These are phyloP conservation scores for Hymenoscyphus salicellus DNA, from an alignment of 2,329 filamentous ascomycete genomes.

Conservation along the genomic window DNA sequence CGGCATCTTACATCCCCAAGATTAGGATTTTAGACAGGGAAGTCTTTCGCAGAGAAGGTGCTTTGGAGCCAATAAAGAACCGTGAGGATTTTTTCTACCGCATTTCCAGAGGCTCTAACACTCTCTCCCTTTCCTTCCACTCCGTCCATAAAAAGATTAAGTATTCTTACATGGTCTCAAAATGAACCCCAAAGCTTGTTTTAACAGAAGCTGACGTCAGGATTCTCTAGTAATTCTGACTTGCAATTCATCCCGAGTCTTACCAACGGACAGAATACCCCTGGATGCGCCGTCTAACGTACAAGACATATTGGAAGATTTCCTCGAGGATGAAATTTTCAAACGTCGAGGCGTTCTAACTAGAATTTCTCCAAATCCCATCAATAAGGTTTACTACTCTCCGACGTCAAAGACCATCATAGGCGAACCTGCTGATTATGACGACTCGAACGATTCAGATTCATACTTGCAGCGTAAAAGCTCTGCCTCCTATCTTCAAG, in stretches of 20 bases:
- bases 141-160: not conserved
- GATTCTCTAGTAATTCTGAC: not conserved
- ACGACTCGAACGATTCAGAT: not conserved
- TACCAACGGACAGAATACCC: not conserved
- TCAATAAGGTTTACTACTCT: not conserved
- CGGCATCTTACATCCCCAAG: not conserved
- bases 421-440: not conserved
- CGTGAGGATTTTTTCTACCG: not conserved
- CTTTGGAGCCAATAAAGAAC: not conserved
- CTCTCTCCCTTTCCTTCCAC: not conserved
- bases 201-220: not conserved
- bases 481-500: not conserved
- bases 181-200: not conserved
- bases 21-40: not conserved
- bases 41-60: not conserved
- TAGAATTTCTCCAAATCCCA: not conserved
- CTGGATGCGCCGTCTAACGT: not conserved
- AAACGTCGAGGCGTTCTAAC: not conserved
- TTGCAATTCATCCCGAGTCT: not conserved
- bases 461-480: not conserved
- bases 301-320: not conserved
- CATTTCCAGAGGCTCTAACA: not conserved
- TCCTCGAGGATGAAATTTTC: not conserved
- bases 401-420: not conserved
- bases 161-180: not conserved